phyloP scores from a whole-genome alignment of 495 filamentous ascomycete genomes.

The Aspergillus bertholletiae region DNA sequence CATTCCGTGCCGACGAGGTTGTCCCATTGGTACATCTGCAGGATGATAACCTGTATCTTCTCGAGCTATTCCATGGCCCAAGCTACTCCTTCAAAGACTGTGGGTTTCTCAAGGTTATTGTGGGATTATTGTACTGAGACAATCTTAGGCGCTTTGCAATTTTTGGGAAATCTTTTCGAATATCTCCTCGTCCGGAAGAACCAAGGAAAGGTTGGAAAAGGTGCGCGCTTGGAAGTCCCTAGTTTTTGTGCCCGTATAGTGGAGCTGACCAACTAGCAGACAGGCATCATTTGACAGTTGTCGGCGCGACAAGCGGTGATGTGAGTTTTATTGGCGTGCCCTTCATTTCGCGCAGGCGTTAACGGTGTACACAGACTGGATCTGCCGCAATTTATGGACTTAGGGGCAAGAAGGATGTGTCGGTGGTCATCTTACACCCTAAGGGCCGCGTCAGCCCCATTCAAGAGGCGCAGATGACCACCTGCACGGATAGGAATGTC shows the following conservation, averaged over 20 bases:
- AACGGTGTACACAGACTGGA: slow-evolving; percentile 53
- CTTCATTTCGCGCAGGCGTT: neutral
- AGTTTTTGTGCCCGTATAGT: too few species aligned
- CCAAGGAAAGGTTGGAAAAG: slow-evolving; percentile 56
- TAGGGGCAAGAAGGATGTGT: slow-evolving; percentile 93
- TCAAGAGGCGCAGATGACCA: slow-evolving; percentile 95
- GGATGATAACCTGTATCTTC: slow-evolving; percentile 69
- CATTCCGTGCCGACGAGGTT: slow-evolving; percentile 72
- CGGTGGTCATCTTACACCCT: slow-evolving; percentile 84
- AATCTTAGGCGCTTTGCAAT: slow-evolving; percentile 68
- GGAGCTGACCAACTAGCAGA: slow-evolving; percentile 30
- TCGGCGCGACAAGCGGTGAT: slow-evolving; percentile 91
- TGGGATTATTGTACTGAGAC: neutral
- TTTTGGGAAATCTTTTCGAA: slow-evolving; percentile 93
- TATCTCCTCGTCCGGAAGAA: slow-evolving; percentile 89
- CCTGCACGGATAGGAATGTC: slow-evolving; percentile 77
- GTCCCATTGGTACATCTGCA: slow-evolving; percentile 70
- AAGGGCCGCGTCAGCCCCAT: slow-evolving; percentile 79
- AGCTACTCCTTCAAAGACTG: slow-evolving; percentile 91
- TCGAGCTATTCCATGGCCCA: slow-evolving; percentile 97
- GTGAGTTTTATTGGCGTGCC: neutral
- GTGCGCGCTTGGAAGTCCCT: too few species aligned
- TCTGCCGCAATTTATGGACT: slow-evolving; percentile 97
- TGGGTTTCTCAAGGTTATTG: neutral
- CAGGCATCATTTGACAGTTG: slow-evolving; percentile 81